Base-by-base conservation (phyloP, 2,329 filamentous ascomycete genomes). In the Colletotrichum karsti region DNA sequence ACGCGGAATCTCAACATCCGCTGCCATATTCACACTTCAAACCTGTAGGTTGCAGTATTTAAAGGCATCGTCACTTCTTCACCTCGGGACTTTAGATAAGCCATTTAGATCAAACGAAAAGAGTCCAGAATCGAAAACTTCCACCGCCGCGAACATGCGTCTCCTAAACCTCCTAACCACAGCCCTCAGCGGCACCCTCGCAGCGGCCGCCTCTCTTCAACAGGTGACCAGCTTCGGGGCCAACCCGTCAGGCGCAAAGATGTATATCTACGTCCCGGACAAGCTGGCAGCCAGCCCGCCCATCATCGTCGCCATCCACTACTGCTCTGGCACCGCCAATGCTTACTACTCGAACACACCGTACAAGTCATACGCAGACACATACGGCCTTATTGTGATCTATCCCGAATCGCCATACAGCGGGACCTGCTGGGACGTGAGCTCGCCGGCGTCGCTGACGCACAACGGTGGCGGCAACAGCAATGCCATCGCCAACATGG, bases 401-500 rank as follows among this genome's bases (percentile, higher is more conserved):
- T 90, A 87, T 76, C 87, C 87, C 1, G 80, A 83, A 70, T 84
- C 83, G 3, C 85, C 85, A 0, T 83, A 86, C 71, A 75, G 75
- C n/a, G 86, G 79, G 12, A 78, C 77, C 24, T 90, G 88, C 79
- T 90, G 87, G 86, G 88, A 91, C 68, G 87, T 90, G 3, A 83
- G 83, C 13, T 85, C 83, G 20, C 78, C 77, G 28, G 73, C 74
- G 30, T 81, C 87, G 0, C 80, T 90, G 2, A 85, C 82, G 3
- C 88, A 88, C 71, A 81, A 86, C 62, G 87, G 86, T 7, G 87
- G 88, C 22, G 86, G 86, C 3, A 85, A 90, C 74, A 86, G 82
- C 54, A 83, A 85, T 44, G 81, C 82, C 0, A 87, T 91, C 63
- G 85, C 84, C 24, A 88, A 86, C 73, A 90, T 90, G 87, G 87